Evolutionary conservation across 805 yeast species (phyloP).

Genomic region (Zygoascus flipseniorum): DNA sequence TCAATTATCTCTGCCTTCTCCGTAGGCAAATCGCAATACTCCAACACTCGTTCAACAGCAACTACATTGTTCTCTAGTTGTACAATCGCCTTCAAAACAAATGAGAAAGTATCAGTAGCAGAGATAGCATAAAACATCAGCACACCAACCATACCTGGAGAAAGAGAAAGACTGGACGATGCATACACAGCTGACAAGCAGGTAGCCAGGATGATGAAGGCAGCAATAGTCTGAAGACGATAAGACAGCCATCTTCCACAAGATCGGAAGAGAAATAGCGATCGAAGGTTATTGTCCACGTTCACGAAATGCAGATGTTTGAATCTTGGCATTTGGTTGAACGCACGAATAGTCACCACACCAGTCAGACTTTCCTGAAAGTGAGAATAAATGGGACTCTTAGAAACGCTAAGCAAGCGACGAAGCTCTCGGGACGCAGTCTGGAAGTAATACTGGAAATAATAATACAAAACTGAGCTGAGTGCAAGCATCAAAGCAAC

Average conservation of each 20-base stretch:
- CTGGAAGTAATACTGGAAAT: slow-evolving; percentile 64
- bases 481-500: slow-evolving; percentile 68
- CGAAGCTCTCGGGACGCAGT: slow-evolving; percentile 70
- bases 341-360: slow-evolving; percentile 70
- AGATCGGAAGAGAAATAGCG: slow-evolving; percentile 71
- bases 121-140: slow-evolving; percentile 81
- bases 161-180: slow-evolving; percentile 46
- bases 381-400: slow-evolving; percentile 73
- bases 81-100: slow-evolving; percentile 89
- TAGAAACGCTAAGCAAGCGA: slow-evolving; percentile 58
- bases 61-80: slow-evolving; percentile 91
- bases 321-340: slow-evolving; percentile 57
- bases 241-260: slow-evolving; percentile 91
- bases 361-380: slow-evolving; percentile 77
- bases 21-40: slow-evolving; percentile 27
- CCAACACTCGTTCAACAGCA: slow-evolving; percentile 54
- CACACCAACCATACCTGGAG: slow-evolving; percentile 82
- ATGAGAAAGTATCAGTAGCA: slow-evolving; percentile 75
- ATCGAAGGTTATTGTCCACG: slow-evolving; percentile 71
- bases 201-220: slow-evolving; percentile 69
- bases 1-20: slow-evolving; percentile 68
- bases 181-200: slow-evolving; percentile 60
- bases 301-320: slow-evolving; percentile 33
- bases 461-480: slow-evolving; percentile 51
- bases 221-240: slow-evolving; percentile 76